A percentile compares a stretch with the other conserved stretches of the same genome.
Conservation (phyloP, 2,329 filamentous ascomycete genomes). For the Calonectria hawksworthii region DNA sequence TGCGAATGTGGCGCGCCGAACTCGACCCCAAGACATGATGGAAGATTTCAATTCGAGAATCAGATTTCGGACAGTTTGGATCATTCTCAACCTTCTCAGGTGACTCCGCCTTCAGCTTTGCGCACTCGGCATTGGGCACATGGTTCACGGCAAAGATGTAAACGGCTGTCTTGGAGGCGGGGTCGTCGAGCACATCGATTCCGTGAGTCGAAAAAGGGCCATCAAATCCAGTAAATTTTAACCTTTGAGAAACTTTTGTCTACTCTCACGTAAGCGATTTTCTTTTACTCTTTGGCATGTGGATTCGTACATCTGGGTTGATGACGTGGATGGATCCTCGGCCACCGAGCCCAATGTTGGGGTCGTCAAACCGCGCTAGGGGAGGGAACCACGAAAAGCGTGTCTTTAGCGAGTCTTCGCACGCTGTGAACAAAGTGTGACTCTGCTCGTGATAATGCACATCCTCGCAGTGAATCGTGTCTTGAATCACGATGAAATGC, state of each 20-base stretch:
- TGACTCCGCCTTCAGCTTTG: not conserved
- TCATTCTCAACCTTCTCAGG: slow-evolving; percentile 27
- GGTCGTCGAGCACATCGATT: slow-evolving; percentile 70
- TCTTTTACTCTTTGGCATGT: too few species aligned
- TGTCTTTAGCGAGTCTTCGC: slow-evolving; percentile 58
- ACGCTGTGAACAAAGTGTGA: slow-evolving; percentile 68
- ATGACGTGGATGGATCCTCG: slow-evolving; percentile 66
- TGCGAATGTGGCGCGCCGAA: slow-evolving; percentile 62
- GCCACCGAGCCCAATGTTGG: slow-evolving; percentile 51
- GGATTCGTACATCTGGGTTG: slow-evolving; percentile 62
- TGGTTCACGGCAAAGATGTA: slow-evolving; percentile 75
- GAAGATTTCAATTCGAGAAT: slow-evolving; percentile 71
- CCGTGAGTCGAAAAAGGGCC: slow-evolving; percentile 71
- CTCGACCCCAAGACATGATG: slow-evolving; percentile 62
- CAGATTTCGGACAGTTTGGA: slow-evolving; percentile 53
- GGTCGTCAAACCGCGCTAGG: slow-evolving; percentile 56
- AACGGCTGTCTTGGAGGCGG: slow-evolving; percentile 56
- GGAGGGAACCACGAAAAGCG: slow-evolving; percentile 68
- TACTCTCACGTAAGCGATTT: not conserved
- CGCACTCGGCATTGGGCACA: slow-evolving; percentile 61
- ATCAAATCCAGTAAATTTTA: slow-evolving; percentile 65
- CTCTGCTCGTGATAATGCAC: slow-evolving; percentile 66
- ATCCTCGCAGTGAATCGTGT: slow-evolving; percentile 72
- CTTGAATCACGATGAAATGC: slow-evolving; percentile 58
- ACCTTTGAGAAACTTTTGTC: slow-evolving; percentile 27